Percentiles rank a stretch among this genome's conserved stretches.
These are phyloP conservation scores for Physaria fendleri DNA, from an alignment of 345 rosid species.

Conservation along the genomic window DNA sequence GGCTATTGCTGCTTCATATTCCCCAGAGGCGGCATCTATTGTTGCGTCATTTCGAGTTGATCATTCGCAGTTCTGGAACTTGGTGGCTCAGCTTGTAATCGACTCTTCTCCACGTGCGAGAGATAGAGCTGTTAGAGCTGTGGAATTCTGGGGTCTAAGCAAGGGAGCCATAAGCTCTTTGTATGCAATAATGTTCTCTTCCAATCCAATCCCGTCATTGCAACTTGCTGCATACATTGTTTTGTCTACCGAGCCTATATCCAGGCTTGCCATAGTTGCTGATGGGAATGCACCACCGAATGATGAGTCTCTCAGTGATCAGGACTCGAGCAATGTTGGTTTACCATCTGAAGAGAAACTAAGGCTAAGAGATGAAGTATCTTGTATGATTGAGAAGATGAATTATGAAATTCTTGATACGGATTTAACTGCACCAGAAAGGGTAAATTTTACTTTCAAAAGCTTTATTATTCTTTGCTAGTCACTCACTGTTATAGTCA, in stretches of 20 bases:
- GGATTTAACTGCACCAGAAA: conserved; percentile 56
- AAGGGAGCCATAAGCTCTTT: conserved; percentile 74
- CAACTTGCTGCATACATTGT: conserved; percentile 80
- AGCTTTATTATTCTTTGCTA: not conserved
- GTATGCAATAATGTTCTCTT: conserved; percentile 73
- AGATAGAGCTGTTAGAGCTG: conserved; percentile 79
- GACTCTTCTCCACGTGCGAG: conserved; percentile 55
- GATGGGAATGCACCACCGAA: conserved; percentile 41
- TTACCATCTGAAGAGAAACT: conserved; percentile 49
- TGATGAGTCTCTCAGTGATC: conserved; percentile 34
- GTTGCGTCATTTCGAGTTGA: conserved; percentile 54
- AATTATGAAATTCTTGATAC: conserved; percentile 62
- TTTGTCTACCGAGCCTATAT: conserved; percentile 77
- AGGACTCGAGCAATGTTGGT: conserved; percentile 35
- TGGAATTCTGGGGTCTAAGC: conserved; percentile 86
- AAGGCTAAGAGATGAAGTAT: conserved; percentile 59
- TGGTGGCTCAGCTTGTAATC: conserved; percentile 58
- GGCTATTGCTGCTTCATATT: conserved; percentile 61
- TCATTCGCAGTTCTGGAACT: conserved; percentile 65
- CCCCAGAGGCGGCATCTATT: conserved; percentile 58
- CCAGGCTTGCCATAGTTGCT: conserved; percentile 48
- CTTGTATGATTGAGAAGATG: conserved; percentile 58
- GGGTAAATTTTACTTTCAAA: conserved; percentile 47
- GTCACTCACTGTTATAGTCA: conserved; percentile 8
- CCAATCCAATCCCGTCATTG: conserved; percentile 53